Percentiles rank a stretch among this genome's conserved stretches.
Conservation (phyloP, 2,329 filamentous ascomycete genomes). For the Nemania abortiva region DNA sequence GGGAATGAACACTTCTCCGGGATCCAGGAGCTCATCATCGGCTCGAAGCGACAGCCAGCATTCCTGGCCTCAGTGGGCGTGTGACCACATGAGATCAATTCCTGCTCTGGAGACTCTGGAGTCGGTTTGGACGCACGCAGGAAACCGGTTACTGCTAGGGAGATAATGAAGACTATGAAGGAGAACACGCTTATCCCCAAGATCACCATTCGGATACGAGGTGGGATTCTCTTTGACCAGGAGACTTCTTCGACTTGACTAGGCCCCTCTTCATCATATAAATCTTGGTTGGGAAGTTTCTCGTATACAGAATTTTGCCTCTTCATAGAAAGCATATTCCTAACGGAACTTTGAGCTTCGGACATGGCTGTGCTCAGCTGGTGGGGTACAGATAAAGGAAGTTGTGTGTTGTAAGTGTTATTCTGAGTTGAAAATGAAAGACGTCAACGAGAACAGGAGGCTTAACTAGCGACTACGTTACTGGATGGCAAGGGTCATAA, state of each 20-base stretch:
- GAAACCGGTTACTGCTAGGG: too few relatives aligned
- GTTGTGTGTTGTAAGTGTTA: too few relatives aligned
- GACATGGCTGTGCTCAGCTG: too few relatives aligned
- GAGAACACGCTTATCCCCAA: too few relatives aligned
- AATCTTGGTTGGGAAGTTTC: constrained; percentile 5
- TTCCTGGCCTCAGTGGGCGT: constrained; percentile 16
- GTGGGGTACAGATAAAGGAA: too few relatives aligned
- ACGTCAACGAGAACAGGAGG: too few relatives aligned
- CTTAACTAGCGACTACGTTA: too few relatives aligned
- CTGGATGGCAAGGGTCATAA: too few relatives aligned
- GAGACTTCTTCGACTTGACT: neutral
- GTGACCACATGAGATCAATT: constrained; percentile 12
- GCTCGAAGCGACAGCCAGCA: constrained; percentile 15
- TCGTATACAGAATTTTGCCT: neutral
- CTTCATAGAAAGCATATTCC: constrained; percentile 1
- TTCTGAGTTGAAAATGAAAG: too few relatives aligned
- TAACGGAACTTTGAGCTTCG: neutral
- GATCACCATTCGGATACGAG: too few relatives aligned
- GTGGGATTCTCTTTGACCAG: too few relatives aligned
- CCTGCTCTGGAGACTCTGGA: neutral
- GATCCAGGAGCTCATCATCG: constrained; percentile 25
- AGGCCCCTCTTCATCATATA: neutral
- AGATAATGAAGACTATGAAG: too few relatives aligned
- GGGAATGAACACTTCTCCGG: constrained; percentile 9
- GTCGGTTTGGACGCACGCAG: neutral